Base-by-base conservation (phyloP, 1,284 basidiomycete genomes). In the Boletus semigastroideus region DNA sequence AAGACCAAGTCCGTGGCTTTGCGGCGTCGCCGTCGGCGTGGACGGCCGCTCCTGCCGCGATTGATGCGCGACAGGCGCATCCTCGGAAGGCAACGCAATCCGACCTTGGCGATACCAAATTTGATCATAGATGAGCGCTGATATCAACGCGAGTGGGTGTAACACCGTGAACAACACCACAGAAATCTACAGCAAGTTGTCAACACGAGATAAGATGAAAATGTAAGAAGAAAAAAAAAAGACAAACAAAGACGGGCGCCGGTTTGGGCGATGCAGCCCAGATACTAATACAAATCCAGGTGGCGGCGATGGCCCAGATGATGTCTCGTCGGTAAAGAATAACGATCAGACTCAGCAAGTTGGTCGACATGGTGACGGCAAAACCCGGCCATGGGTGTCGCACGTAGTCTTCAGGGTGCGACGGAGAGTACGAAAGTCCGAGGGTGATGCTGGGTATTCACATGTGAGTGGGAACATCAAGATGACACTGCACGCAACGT, bases 291-390 rank as follows among this genome's bases (percentile, higher is more conserved):
- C 79, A 82, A 22, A 87, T 76, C 87, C 87, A 90, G 0, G 80
- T 82, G 0, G 85, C 82, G 1, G 84, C 83, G 14, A 85, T 74
- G 46, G 83, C 81, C 84, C 85, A 88, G 0, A 88, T 83, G 48
- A 90, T 71, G 59, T 90, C 88, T 9, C 78, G 73, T 5, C 83
- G 72, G 4, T 77, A 22, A 1, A 78, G 59, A 31, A 89, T 67
- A 25, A 87, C 76, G n/a, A 80, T 33, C 0, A 86, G 61, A 1
- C 80, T 79, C 45, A 86, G 52, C 1, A 86, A 33, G 58, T 90
- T 88, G 4, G 81, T 78, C 10, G 73, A 70, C 36, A 84, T 67
- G 27, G 86, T 68, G n/a, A 85, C 79, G 3, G 75, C 79, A 46
- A 89, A 81, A 0, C 80, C 87, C 0, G 81, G 68, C 79, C 82